Conservation (phyloP, 177 flowering plant species). For the Vitis hybrid region DNA sequence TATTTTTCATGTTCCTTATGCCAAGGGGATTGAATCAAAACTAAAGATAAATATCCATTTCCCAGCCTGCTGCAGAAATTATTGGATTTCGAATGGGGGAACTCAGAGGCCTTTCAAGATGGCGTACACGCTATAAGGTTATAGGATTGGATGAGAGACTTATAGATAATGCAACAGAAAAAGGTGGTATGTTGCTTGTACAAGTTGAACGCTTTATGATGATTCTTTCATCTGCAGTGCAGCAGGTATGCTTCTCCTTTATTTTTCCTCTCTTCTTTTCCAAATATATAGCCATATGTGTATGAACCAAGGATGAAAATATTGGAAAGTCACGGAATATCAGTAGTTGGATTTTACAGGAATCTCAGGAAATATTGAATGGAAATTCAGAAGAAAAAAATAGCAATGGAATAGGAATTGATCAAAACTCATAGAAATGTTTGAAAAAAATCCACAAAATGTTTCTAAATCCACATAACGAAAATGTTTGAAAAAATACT, state of each 20-base stretch:
- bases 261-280: not conserved
- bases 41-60: conserved; percentile 19
- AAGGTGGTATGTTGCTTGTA: conserved; percentile 80
- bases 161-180: conserved; percentile 65
- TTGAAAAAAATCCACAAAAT: no score
- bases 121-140: conserved; percentile 79
- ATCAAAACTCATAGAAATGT: no score
- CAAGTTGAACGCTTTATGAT: conserved; percentile 78
- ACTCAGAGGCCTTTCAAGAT: conserved; percentile 90
- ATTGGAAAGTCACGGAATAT: no score
- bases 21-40: conserved; percentile 9
- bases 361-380: no score
- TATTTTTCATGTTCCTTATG: conserved; percentile 4
- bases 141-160: conserved; percentile 88
- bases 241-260: conserved; percentile 55
- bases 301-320: no score
- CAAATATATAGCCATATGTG: no score
- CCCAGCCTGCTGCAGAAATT: conserved; percentile 92
- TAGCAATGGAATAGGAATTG: no score
- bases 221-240: conserved; percentile 72
- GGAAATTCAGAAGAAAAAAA: no score
- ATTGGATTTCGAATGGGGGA: conserved; percentile 93
- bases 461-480: no score
- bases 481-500: no score
- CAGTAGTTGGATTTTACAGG: no score